A percentile compares a stretch with the other conserved stretches of the same genome.
Conservation (phyloP, 2,329 filamentous ascomycete species). For the Trichoderma gracile region DNA sequence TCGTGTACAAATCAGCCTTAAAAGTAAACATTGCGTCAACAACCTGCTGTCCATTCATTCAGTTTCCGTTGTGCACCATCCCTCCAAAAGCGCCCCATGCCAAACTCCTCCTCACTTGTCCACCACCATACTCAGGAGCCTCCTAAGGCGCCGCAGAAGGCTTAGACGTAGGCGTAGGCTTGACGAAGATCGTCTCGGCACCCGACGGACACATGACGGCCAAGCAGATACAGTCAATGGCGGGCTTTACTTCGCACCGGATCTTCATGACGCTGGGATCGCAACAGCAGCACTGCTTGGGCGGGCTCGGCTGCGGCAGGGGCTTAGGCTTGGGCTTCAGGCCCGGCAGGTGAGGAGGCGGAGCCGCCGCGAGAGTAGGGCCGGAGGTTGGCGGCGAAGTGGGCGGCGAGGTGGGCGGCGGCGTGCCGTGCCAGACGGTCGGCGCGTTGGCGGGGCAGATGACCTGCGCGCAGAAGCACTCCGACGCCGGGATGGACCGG, state of each 20-base stretch:
- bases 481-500: slow-evolving; percentile 22
- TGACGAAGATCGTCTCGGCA: slow-evolving; percentile 27
- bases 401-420: background rate
- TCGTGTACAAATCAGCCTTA: too few species aligned
- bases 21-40: too few species aligned
- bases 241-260: slow-evolving; percentile 26
- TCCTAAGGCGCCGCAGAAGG: background rate
- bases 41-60: too few species aligned
- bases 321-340: too few species aligned
- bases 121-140: background rate
- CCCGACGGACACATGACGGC: slow-evolving; percentile 31
- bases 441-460: slow-evolving; percentile 32
- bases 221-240: slow-evolving; percentile 28
- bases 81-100: too few species aligned
- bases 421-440: slow-evolving; percentile 25
- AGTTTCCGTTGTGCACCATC: too few species aligned
- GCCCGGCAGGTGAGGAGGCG: too few species aligned
- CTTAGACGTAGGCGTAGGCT: background rate
- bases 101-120: too few species aligned
- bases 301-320: background rate
- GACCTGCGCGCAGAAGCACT: slow-evolving; percentile 36
- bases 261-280: slow-evolving; percentile 24
- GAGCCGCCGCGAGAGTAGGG: too few species aligned
- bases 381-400: background rate
- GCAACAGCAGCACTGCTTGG: slow-evolving; percentile 33